phyloP scores from a whole-genome alignment of 192 early-diverging fungal genomes.

The Geosiphon pyriformis region DNA sequence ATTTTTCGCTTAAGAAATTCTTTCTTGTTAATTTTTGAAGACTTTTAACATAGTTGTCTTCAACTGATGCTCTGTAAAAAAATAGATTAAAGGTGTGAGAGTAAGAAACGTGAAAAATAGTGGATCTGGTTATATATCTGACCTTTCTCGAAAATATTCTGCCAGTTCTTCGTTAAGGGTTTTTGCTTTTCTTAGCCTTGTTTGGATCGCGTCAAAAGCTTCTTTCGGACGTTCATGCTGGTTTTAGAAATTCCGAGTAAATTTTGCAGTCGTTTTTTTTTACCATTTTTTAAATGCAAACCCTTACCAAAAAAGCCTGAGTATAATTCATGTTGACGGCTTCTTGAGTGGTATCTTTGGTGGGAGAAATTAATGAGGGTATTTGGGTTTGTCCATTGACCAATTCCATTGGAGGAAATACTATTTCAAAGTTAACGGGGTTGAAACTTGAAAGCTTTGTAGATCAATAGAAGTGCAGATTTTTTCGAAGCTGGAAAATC shows the following conservation, averaged over 20 bases:
- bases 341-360: background rate
- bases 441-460: too few relatives aligned
- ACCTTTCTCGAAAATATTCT: slow-evolving; percentile 53
- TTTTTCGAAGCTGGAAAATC: too few relatives aligned
- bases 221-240: slow-evolving; percentile 45
- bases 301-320: slow-evolving; percentile 14
- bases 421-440: too few relatives aligned
- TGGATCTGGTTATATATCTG: slow-evolving; percentile 6
- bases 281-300: background rate
- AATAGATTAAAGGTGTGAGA: background rate
- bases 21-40: slow-evolving; percentile 17
- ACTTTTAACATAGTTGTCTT: slow-evolving; percentile 17
- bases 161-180: slow-evolving; percentile 47
- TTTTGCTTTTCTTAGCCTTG: slow-evolving; percentile 40
- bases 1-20: background rate
- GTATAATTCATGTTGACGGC: slow-evolving; percentile 1
- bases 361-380: background rate
- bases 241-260: background rate
- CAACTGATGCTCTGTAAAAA: background rate
- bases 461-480: too few relatives aligned
- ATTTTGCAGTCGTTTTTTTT: background rate
- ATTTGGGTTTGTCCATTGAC: background rate
- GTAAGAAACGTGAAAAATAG: background rate
- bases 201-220: slow-evolving; percentile 43
- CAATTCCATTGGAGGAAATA: too few relatives aligned